Base-by-base conservation (phyloP, 2,329 filamentous ascomycete genomes). In the Colletotrichum agaves region DNA sequence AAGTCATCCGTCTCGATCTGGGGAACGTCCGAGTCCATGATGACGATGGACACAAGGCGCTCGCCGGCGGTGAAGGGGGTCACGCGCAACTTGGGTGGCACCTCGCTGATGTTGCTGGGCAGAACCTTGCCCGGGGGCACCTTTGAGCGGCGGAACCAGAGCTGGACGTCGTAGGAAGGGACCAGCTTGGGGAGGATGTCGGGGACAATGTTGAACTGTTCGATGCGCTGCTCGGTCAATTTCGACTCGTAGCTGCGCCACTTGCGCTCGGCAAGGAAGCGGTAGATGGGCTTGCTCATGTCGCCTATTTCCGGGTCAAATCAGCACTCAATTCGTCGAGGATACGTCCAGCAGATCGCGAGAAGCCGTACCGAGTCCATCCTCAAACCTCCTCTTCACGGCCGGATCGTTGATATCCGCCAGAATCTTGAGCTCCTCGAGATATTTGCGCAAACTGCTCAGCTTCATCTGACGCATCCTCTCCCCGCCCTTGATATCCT, bases 241-340 rank as follows among this genome's bases (percentile, higher is more conserved):
- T 89, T 88, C 73, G 91, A 89, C 76, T 93, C 91, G 82, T 96
- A 94, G 71, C 89, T 85, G 73, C 91, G 90, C 96, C 96, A 99
- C 83, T 97, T 94, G 74, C 87, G 83, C 76, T 97, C 88, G 69
- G 95, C 93, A 57, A 98, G 90, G 79, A 92, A 88, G 71, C 95
- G 92, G 84, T 99, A 99, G 76, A 99, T 94, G 70, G 95, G 95
- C 79, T 97, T 97, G 83, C 88, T 91, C 93, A 98, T 95, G 79
- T 98, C 94, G 71, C 92, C 94, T 98, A 13, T 47, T 57, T 43
- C 23, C 23, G 27, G 33, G 37, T 12, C 50, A 2, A 39, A 35
- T 49, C 53, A 70, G 37, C 62, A 58, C 27, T 31, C 61, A 31
- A 65, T 63, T 35, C 37, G 23, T 10, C 10, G 21, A 11, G 31